These are phyloP conservation scores for Solanum corneliomulleri DNA, from an alignment of 257 asterid species.

Conservation along the genomic window DNA sequence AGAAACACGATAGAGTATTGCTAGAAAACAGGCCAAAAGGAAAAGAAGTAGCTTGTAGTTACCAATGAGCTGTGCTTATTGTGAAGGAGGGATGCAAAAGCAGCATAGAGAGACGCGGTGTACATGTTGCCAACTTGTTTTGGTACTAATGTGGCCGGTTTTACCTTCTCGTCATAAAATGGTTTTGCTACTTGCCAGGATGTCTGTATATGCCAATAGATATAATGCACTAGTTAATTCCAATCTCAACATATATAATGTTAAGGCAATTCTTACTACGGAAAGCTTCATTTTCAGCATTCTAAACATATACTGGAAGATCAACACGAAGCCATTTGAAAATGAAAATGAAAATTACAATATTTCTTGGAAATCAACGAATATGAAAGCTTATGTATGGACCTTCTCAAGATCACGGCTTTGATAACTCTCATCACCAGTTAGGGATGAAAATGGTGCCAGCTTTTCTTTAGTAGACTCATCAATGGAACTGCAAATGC, in stretches of 20 bases:
- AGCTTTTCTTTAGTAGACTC: slow-evolving; percentile 75
- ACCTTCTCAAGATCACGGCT: slow-evolving; percentile 99
- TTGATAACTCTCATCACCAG: slow-evolving; percentile 78
- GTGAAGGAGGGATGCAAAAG: slow-evolving; percentile 89
- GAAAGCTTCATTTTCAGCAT: not conserved
- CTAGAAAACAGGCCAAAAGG: not conserved
- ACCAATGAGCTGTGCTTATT: slow-evolving; percentile 67
- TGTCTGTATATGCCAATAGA: slow-evolving; percentile 34
- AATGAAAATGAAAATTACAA: not conserved
- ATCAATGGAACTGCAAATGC: slow-evolving; percentile 59
- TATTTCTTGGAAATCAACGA: not conserved
- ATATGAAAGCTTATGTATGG: not conserved
- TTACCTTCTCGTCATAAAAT: slow-evolving; percentile 70
- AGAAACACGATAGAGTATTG: not conserved
- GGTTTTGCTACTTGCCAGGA: slow-evolving; percentile 91
- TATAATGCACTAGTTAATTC: not conserved
- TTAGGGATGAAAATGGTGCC: slow-evolving; percentile 61
- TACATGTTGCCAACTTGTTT: slow-evolving; percentile 99
- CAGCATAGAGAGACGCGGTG: slow-evolving; percentile 96
- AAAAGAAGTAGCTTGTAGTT: slow-evolving; percentile 6
- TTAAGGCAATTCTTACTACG: not conserved
- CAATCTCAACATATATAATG: not conserved
- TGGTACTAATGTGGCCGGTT: slow-evolving; percentile 80
- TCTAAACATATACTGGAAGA: not conserved
- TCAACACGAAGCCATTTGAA: not conserved